Base-by-base conservation (phyloP, 2,329 filamentous ascomycete species). In the Cladobotryum mycophilum region DNA sequence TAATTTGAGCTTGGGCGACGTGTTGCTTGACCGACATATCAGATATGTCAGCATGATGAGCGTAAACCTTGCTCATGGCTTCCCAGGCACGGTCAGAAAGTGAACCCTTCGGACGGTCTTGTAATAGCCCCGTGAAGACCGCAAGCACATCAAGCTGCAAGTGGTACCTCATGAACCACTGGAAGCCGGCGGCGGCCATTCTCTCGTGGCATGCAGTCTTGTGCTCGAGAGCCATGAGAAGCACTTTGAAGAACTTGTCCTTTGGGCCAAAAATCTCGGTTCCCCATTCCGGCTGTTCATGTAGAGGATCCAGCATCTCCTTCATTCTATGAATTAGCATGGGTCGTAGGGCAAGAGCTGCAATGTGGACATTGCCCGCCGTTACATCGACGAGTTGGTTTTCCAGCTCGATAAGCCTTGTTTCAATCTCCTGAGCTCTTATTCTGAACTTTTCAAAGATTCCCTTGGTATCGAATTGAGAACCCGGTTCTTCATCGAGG, bases 71-170 rank as follows among this genome's bases (percentile, higher is more conserved):
- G 35, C 75, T 69, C 7, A 80, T 64, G 20, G 70, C 64, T 8
- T 56, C 59, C 80, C 80, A 83, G 1, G 74, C 79, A 30, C 75
- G 71, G 41, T 81, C 78, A 8, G 79, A 73, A 9, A 82, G 65
- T 3, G 60, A 63, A 8, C 80, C 79, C 2, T 67, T 68, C 0
- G 69, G 71, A 36, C 76, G 74, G 33, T 72, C 68, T 54, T 70
- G 74, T 12, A 83, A 70, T 58, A 81, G 76, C 4, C 76, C 76
- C 0, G 75, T 73, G 61, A 81, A 70, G 59, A 79, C 80, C 36
- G 75, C 67, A 53, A 82, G 77, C 20, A 81, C 66, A 49, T 80
- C 79, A 44, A 76, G 64, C 57, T 81, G 78, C 61, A 82, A 80
- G 57, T 80, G 74, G 20, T 69, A 64, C 53, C 73, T 72, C 60